Base-by-base conservation (phyloP, 1,139 yeast genomes). In the Lodderomyces margitis region DNA sequence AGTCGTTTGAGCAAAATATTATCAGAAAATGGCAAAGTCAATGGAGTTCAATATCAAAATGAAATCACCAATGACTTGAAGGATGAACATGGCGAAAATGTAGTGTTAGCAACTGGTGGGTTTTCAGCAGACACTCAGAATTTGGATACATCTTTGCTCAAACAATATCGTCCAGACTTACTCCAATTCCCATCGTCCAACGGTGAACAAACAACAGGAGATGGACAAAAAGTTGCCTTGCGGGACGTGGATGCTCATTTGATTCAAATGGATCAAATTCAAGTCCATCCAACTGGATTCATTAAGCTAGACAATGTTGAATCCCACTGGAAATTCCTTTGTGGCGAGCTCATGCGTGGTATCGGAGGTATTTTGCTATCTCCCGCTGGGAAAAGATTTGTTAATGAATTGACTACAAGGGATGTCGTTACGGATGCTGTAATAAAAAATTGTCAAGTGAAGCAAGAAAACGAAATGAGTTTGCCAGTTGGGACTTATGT, bases 231-330 rank as follows among this genome's bases (percentile, higher is more conserved):
- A 42, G 57, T 68, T 14, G 68, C 68, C 5, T 54, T 47, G 10
- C 44, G 64, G 30, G 70, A 64, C 40, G 59, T 58, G 34, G 49
- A 52, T 36, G 73, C 68, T 4, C 53, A 59, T 15, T 56, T 66
- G 39, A 53, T 65, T 20, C 64, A 66, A 43, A 67, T 68, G 73
- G 64, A 61, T 40, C 57, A 66, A 43, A 53, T 68, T 14, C 74
- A 68, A 51, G 56, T 67, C 4, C 72, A 67, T 44, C 74, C 74
- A 3, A 68, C 73, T 3, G 74, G 72, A 0, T 68, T 66, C 47
- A 53, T 68, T 14, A 58, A 64, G 31, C 28, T 56, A 20, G 43
- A 47, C 27, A 47, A 51, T 20, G 46, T 49, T 2, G 46, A 47
- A 5, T 49, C 46, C 9, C 53, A 54, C 36, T 61, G 61, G 56